Conservation (phyloP, 139 green algal genomes). For the Pseudopediastrum boryanum region DNA sequence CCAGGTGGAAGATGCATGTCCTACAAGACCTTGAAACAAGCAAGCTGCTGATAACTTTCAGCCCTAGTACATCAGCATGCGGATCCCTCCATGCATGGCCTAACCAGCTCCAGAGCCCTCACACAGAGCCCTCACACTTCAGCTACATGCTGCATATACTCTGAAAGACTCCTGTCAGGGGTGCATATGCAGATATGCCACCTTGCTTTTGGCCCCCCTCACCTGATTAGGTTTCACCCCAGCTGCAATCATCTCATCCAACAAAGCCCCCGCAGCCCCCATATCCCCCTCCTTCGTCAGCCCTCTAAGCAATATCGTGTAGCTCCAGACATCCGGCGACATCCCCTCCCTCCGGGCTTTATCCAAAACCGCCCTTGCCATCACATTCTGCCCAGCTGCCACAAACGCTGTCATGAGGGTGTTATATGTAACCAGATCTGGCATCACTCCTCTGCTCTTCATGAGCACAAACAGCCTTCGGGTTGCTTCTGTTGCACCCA, state of each 20-base stretch:
- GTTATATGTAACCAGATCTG: conserved; percentile 70
- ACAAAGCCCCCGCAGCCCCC: conserved; percentile 28
- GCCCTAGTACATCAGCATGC: too few species aligned
- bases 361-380: conserved; percentile 40
- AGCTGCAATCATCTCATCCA: conserved; percentile 41
- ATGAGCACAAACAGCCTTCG: conserved; percentile 50
- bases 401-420: conserved; percentile 65
- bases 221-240: conserved; percentile 31
- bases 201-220: too few species aligned
- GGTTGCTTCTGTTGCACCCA: conserved; percentile 41
- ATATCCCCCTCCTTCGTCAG: conserved; percentile 23
- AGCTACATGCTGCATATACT: too few species aligned
- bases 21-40: too few species aligned
- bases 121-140: too few species aligned
- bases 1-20: too few species aligned
- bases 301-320: conserved; percentile 54
- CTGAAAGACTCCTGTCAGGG: too few species aligned
- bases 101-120: too few species aligned
- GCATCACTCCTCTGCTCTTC: conserved; percentile 23
- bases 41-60: too few species aligned
- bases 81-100: too few species aligned
- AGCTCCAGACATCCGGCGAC: conserved; percentile 60
- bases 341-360: conserved; percentile 51
- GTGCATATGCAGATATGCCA: too few species aligned
- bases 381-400: conserved; percentile 37